Base-by-base conservation (phyloP, 163 green algal genomes). In the Trebouxia gelatinosa region DNA sequence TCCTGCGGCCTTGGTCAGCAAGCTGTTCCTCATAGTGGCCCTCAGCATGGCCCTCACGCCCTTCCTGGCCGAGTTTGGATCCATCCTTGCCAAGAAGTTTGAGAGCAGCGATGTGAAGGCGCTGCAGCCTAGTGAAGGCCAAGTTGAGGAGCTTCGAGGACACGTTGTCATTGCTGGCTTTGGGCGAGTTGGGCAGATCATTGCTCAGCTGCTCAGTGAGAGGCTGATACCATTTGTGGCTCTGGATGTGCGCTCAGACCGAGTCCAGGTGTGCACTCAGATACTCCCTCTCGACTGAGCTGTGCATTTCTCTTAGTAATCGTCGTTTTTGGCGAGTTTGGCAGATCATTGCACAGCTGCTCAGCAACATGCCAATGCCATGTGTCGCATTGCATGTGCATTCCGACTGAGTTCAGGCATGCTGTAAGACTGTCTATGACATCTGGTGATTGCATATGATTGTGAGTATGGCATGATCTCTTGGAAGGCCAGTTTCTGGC, bases 81-180 rank as follows among this genome's bases (percentile, higher is more conserved):
- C 83, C 39, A 85, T 86, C 48, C 58, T 98, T 66, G 92, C 88
- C 26, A 85, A 90, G 54, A 72, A 91, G 67, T 88, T 98, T 76
- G 91, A 97, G 78, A 89, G 84, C 61, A 87, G 70, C 28, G 90
- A 96, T 86, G 87, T 94, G 77, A 90, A 89, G 81, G 75, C 86
- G 2, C 77, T 96, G 82, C 84, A 93, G 82, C 91, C 92, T 28
- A 87, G 89, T 29, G 89, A 96, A 79, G 64, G 80, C 1, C 90
- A 96, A 78, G 83, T 83, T 28, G 87, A 87, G 76, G 93, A 97
- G 81, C 80, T 99, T 77, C 91, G 90, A 38, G 91, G 91, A 67
- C 96, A 99, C 81, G 95, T 99, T 74, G 98, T 99, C 87, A 98
- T 99, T 70, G 87, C 86, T 2, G 96, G 96, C 32, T 99, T 97